Conservation (phyloP, 305 asterid species). For the Withania somnifera region DNA sequence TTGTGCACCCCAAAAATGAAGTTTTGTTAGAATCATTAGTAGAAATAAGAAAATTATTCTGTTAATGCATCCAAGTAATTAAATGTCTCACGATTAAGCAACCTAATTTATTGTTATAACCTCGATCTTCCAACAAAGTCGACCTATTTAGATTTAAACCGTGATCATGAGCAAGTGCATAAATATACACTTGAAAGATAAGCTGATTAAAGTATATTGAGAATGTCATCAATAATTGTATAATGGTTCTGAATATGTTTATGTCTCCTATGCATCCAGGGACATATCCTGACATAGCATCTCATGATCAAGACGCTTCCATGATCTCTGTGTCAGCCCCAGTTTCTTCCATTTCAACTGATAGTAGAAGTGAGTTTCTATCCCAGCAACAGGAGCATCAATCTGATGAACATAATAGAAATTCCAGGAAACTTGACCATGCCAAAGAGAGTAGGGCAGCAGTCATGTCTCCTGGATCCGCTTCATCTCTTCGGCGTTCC, state of each 20-base stretch:
- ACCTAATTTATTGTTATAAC: neutral
- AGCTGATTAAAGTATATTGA: neutral
- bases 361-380: conserved; percentile 39
- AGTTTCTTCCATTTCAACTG: conserved; percentile 49
- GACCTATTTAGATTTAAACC: neutral
- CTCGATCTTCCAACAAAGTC: neutral
- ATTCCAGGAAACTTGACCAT: conserved; percentile 27
- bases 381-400: conserved; percentile 29
- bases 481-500: conserved; percentile 57
- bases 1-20: neutral
- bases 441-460: conserved; percentile 23
- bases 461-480: conserved; percentile 47
- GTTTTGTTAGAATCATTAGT: neutral
- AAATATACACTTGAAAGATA: neutral
- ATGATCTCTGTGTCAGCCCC: conserved; percentile 46
- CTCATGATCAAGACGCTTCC: conserved; percentile 34
- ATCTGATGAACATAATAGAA: conserved; percentile 21
- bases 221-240: neutral
- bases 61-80: neutral
- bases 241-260: conserved; percentile 16
- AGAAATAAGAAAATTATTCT: neutral
- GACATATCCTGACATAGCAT: conserved; percentile 18
- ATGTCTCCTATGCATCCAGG: conserved; percentile 26
- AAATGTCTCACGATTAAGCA: neutral
- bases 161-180: neutral